A percentile compares a stretch with the other conserved stretches of the same genome.
Evolutionary conservation across 202 grass and related monocot species (phyloP).

Genomic region (Digitaria exilis): DNA sequence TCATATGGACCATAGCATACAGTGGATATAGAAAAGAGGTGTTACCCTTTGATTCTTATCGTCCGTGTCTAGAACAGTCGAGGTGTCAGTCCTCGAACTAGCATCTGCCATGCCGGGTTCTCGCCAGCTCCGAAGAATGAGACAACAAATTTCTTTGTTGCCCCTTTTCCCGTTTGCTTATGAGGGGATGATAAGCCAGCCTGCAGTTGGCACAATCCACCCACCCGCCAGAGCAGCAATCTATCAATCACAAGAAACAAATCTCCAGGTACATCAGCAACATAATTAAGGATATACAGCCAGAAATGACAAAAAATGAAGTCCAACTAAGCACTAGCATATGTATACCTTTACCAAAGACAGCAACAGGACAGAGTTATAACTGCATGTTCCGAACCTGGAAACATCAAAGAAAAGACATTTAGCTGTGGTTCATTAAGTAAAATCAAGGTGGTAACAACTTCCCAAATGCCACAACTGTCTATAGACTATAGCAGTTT

Average conservation of each 20-base stretch:
- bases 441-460: conserved; percentile 17
- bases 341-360: conserved; percentile 30
- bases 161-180: conserved; percentile 48
- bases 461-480: conserved; percentile 3
- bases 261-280: conserved; percentile 28
- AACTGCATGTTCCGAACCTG: neutral
- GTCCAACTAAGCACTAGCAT: neutral
- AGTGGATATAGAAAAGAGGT: neutral
- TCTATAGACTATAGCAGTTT: neutral
- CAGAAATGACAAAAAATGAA: conserved; percentile 22
- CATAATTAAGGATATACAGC: conserved; percentile 11
- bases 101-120: conserved; percentile 67
- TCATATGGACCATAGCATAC: neutral
- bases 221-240: conserved; percentile 8
- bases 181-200: conserved; percentile 6
- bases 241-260: conserved; percentile 31
- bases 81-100: conserved; percentile 71
- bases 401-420: conserved; percentile 2
- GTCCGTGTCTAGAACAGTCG: conserved; percentile 64
- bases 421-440: conserved; percentile 10
- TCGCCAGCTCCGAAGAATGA: conserved; percentile 50
- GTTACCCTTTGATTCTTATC: conserved; percentile 74
- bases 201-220: conserved; percentile 29
- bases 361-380: conserved; percentile 21
- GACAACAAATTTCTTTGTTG: conserved; percentile 62